Conservation (phyloP, 2,329 filamentous ascomycete species). For the Trichoderma semiorbis region DNA sequence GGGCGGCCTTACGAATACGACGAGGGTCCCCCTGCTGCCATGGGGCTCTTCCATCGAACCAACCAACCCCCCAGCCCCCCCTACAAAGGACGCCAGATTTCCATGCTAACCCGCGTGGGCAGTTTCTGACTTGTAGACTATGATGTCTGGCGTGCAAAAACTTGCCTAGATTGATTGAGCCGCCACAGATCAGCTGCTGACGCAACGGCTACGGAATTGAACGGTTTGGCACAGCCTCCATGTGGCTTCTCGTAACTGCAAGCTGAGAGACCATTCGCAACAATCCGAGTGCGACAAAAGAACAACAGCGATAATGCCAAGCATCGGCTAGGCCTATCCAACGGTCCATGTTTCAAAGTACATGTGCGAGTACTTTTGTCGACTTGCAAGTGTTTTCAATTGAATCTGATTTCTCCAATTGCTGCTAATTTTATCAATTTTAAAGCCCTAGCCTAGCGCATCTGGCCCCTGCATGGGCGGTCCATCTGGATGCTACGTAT, state of each 20-base stretch:
- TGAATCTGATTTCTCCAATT: neutral
- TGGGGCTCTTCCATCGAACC: neutral
- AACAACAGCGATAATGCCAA: neutral
- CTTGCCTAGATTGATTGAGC: neutral
- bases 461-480: neutral
- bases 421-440: slow-evolving; percentile 11
- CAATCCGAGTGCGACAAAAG: neutral
- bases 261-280: neutral
- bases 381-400: neutral
- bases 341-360: neutral
- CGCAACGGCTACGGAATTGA: neutral
- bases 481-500: neutral
- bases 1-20: slow-evolving; percentile 5
- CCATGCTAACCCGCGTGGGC: neutral
- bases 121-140: neutral
- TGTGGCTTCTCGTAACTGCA: neutral
- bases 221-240: neutral
- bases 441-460: slow-evolving; percentile 16
- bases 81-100: neutral
- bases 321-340: neutral
- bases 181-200: slow-evolving; percentile 16
- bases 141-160: neutral
- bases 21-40: neutral
- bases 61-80: neutral
- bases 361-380: neutral